Conservation (phyloP, 2,329 filamentous ascomycete species). For the Chaetothyriales sp. region DNA sequence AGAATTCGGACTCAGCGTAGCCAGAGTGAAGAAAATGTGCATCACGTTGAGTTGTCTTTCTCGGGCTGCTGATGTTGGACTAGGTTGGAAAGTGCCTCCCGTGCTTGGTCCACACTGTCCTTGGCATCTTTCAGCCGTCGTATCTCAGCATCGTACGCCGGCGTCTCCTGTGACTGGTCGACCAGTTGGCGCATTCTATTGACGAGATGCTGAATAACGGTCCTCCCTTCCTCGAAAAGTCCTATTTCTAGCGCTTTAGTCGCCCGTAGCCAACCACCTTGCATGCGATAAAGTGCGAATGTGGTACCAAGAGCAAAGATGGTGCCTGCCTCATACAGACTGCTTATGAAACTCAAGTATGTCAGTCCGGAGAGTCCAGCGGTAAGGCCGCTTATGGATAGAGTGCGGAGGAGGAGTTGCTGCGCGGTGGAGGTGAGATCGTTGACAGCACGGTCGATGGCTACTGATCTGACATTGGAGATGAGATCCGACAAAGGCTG, state of each 20-base stretch:
- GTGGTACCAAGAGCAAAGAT: conserved; percentile 46
- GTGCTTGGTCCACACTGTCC: neutral
- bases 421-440: conserved; percentile 61
- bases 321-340: conserved; percentile 44
- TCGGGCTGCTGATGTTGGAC: neutral
- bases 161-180: conserved; percentile 15
- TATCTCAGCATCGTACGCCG: neutral
- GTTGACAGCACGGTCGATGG: conserved; percentile 54
- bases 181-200: conserved; percentile 35
- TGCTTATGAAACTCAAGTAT: conserved; percentile 40
- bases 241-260: conserved; percentile 39
- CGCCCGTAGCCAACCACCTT: conserved; percentile 44
- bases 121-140: neutral
- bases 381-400: conserved; percentile 47
- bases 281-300: conserved; percentile 43
- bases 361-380: conserved; percentile 44
- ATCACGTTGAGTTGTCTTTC: neutral
- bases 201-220: conserved; percentile 42
- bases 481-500: conserved; percentile 62
- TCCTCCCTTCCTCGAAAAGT: conserved; percentile 43
- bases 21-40: too few relatives aligned
- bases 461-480: conserved; percentile 51
- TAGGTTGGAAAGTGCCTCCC: neutral
- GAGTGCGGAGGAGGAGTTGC: conserved; percentile 58
- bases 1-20: too few relatives aligned